Percentiles rank a stretch among this genome's conserved stretches.
Evolutionary conservation across 345 rosid genomes (phyloP).

Genomic region (Boechera retrofracta): DNA sequence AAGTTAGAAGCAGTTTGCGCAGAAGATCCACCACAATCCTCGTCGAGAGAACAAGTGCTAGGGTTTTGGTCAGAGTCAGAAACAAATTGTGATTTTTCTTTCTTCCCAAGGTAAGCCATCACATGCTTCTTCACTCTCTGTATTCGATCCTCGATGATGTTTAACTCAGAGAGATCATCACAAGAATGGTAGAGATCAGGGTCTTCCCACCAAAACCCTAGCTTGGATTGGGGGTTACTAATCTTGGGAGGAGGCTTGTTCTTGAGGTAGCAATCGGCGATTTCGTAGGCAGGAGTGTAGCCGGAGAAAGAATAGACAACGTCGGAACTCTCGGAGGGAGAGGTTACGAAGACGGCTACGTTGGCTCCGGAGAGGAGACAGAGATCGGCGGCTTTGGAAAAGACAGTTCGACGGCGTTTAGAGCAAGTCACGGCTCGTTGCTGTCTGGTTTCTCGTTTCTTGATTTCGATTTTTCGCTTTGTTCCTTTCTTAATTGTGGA

Average conservation of each 20-base stretch:
- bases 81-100: not conserved
- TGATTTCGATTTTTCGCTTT: not conserved
- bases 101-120: not conserved
- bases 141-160: not conserved
- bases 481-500: not conserved
- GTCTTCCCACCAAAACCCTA: not conserved
- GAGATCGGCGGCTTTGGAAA: not conserved
- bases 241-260: not conserved
- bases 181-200: not conserved
- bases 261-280: not conserved
- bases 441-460: not conserved
- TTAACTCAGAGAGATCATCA: not conserved
- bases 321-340: not conserved
- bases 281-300: not conserved
- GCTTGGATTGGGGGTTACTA: not conserved
- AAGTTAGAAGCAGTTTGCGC: too few species aligned
- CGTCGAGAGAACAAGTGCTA: not conserved
- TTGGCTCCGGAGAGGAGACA: not conserved
- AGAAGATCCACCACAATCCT: not conserved
- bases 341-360: conserved; percentile 6
- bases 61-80: not conserved
- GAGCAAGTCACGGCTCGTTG: not conserved
- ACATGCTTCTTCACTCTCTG: not conserved
- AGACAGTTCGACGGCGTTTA: conserved; percentile 1
- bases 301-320: not conserved